Percentiles rank a stretch among this genome's conserved stretches.
Evolutionary conservation across 805 yeast genomes (phyloP).

Genomic region (Yamadazyma sp.): DNA sequence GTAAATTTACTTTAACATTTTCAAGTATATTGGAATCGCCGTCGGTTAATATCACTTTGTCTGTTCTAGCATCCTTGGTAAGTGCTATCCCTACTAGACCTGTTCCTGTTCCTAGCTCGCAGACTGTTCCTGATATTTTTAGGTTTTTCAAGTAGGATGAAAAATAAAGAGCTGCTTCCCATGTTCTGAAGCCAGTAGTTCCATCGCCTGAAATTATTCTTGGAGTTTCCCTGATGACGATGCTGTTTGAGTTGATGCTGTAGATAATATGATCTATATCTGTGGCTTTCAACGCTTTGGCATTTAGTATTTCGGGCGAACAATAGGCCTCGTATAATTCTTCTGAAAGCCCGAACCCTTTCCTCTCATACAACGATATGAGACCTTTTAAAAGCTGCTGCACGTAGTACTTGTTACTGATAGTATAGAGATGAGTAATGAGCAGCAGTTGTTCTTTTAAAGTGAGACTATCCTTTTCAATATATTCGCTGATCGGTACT

Average conservation of each 20-base stretch:
- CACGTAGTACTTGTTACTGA: conserved; percentile 51
- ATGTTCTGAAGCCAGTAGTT: conserved; percentile 85
- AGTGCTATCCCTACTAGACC: conserved; percentile 68
- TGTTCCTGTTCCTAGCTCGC: conserved; percentile 90
- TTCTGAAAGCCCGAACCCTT: conserved; percentile 33
- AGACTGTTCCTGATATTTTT: conserved; percentile 26
- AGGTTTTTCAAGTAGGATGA: conserved; percentile 36
- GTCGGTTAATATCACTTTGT: conserved; percentile 55
- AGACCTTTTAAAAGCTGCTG: conserved; percentile 45
- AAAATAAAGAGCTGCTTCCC: conserved; percentile 86
- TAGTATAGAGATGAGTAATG: not conserved
- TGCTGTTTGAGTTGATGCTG: conserved; percentile 20
- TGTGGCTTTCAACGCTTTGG: conserved; percentile 35
- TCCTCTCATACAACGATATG: conserved; percentile 32
- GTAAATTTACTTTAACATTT: conserved; percentile 1
- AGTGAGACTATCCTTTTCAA: not conserved
- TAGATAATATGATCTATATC: conserved; percentile 40
- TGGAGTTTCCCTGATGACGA: conserved; percentile 58
- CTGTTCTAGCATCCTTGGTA: conserved; percentile 23
- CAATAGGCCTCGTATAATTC: conserved; percentile 45
- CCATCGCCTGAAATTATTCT: conserved; percentile 68
- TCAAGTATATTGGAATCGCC: conserved; percentile 48
- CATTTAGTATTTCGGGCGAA: conserved; percentile 29
- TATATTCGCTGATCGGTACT: conserved; percentile 10
- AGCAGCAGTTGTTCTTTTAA: conserved; percentile 5